Evolutionary conservation across 768 basidiomycete genomes (phyloP).

Genomic region (Mycena latifolia): DNA sequence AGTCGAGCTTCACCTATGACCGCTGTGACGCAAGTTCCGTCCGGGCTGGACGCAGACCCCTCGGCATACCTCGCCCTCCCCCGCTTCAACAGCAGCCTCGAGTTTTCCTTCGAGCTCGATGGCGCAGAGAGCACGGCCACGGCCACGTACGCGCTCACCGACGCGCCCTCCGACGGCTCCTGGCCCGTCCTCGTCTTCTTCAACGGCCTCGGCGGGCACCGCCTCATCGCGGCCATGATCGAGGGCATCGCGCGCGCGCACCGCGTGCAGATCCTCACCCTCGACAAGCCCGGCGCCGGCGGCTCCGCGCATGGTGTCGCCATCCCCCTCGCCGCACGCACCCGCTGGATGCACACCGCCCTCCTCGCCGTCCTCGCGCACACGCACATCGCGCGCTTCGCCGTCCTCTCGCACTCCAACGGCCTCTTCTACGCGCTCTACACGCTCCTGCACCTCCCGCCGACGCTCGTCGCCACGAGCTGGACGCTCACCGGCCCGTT

Average conservation of each 20-base stretch:
- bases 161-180: slow-evolving; percentile 5
- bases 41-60: slow-evolving; percentile 27
- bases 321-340: slow-evolving; percentile 25
- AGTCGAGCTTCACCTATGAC: slow-evolving; percentile 1
- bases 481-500: slow-evolving; percentile 28
- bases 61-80: slow-evolving; percentile 28
- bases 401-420: slow-evolving; percentile 34
- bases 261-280: slow-evolving; percentile 27
- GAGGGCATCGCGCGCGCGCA: slow-evolving; percentile 33
- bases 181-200: slow-evolving; percentile 37
- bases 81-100: slow-evolving; percentile 30
- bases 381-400: slow-evolving; percentile 24
- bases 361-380: slow-evolving; percentile 32
- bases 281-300: slow-evolving; percentile 32
- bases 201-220: slow-evolving; percentile 36
- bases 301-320: slow-evolving; percentile 7
- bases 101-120: slow-evolving; percentile 12
- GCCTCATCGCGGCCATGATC: slow-evolving; percentile 28
- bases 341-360: slow-evolving; percentile 32
- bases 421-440: slow-evolving; percentile 35
- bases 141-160: slow-evolving; percentile 25
- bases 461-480: slow-evolving; percentile 17
- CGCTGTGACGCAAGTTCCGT: not conserved
- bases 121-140: not conserved
- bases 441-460: slow-evolving; percentile 27